A percentile compares a stretch with the other conserved stretches of the same genome.
These are phyloP conservation scores for Tetradesmus lagerheimii DNA, from an alignment of 139 green algal species.

Conservation along the genomic window DNA sequence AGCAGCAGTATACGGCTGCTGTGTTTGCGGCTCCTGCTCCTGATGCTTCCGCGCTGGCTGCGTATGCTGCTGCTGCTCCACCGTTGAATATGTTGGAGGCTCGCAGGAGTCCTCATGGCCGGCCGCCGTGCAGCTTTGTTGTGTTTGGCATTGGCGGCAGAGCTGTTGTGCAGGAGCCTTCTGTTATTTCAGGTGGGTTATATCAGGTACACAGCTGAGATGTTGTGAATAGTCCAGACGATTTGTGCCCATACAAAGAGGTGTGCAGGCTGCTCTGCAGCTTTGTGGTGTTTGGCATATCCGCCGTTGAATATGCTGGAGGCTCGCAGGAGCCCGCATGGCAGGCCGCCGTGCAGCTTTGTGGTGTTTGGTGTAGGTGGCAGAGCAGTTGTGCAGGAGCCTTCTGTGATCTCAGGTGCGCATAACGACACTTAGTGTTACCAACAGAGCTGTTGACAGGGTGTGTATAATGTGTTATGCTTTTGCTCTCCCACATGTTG, in stretches of 20 bases:
- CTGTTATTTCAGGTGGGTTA: constrained; percentile 19
- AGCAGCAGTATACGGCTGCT: neutral
- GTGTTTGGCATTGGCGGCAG: constrained; percentile 49
- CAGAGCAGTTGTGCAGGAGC: constrained; percentile 18
- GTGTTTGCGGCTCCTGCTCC: neutral
- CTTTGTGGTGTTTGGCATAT: constrained; percentile 43
- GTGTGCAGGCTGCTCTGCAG: constrained; percentile 51
- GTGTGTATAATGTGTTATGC: too few relatives aligned
- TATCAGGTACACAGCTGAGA: neutral
- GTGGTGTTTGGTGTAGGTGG: constrained; percentile 54
- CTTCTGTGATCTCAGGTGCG: constrained; percentile 29
- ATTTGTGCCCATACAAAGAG: neutral
- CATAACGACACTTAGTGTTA: too few relatives aligned
- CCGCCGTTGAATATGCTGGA: too few relatives aligned
- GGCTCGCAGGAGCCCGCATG: too few relatives aligned
- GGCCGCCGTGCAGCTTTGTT: constrained; percentile 50
- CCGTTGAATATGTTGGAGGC: constrained; percentile 40
- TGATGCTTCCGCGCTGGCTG: constrained; percentile 10
- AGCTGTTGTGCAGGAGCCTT: constrained; percentile 28
- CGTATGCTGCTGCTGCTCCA: constrained; percentile 25
- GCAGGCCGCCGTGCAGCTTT: too few relatives aligned
- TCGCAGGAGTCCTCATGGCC: constrained; percentile 40
- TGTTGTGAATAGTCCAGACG: neutral
- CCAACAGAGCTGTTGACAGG: too few relatives aligned
- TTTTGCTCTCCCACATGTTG: too few relatives aligned